Evolutionary conservation across 345 rosid genomes (phyloP).

Genomic region (Gossypium thurberi): DNA sequence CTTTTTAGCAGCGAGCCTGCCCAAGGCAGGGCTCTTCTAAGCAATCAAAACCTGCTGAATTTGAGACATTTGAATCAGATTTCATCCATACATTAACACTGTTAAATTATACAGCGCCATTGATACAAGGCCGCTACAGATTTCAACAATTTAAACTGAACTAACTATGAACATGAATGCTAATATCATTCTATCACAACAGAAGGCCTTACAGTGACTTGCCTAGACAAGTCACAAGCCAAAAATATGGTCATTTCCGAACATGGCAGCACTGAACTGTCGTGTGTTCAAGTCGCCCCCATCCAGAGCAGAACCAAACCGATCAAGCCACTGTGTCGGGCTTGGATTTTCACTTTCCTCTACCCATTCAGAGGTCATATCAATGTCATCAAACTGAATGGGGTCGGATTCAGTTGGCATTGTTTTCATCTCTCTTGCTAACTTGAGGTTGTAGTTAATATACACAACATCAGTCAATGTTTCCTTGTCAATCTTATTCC

Average conservation of each 20-base stretch:
- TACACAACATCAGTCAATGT: conserved; percentile 27
- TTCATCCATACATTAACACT: background rate
- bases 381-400: conserved; percentile 62
- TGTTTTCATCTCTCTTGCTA: conserved; percentile 48
- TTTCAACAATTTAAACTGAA: background rate
- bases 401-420: conserved; percentile 53
- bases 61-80: background rate
- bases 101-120: background rate
- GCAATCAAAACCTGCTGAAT: background rate
- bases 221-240: conserved; percentile 39
- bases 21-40: background rate
- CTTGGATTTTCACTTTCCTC: conserved; percentile 68
- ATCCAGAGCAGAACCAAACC: conserved; percentile 67
- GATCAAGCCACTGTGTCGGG: conserved; percentile 81
- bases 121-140: background rate
- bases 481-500: conserved; percentile 81
- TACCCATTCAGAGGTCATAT: conserved; percentile 94
- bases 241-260: conserved; percentile 57
- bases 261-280: conserved; percentile 60
- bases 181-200: background rate
- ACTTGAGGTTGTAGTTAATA: conserved; percentile 65
- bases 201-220: background rate
- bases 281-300: conserved; percentile 79
- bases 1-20: no score
- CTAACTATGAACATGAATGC: background rate